These are phyloP conservation scores for Alternaria sp. DNA, from an alignment of 2,329 filamentous ascomycete species.

Conservation along the genomic window DNA sequence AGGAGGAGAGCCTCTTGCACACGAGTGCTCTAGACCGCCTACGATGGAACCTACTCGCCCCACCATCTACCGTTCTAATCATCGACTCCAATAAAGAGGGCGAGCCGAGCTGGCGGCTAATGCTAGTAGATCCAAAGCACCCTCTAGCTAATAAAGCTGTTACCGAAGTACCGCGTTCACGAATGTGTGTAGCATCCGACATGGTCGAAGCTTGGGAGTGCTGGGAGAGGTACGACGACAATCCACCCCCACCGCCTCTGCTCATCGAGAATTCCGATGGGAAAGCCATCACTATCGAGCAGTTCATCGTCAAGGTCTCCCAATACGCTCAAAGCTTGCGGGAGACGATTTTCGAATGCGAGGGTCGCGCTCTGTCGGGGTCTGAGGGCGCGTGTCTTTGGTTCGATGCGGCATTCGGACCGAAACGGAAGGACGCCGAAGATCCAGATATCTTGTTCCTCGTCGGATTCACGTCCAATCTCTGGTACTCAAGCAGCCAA, in stretches of 20 bases:
- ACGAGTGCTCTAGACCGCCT: not conserved
- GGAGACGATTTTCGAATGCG: not conserved
- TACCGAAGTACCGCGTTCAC: not conserved
- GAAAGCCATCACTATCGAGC: not conserved
- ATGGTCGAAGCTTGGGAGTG: not conserved
- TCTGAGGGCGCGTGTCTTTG: not conserved
- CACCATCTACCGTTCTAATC: not conserved
- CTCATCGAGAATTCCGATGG: not conserved
- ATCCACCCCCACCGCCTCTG: not conserved
- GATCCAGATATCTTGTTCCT: not conserved
- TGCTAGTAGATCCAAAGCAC: not conserved
- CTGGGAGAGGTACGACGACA: not conserved
- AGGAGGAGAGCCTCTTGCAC: not conserved
- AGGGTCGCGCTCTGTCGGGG: not conserved
- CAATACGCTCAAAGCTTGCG: not conserved
- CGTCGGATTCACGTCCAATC: not conserved
- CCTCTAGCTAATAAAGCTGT: not conserved
- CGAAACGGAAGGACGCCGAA: not conserved
- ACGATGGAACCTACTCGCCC: not conserved
- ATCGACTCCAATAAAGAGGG: not conserved
- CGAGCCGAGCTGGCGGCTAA: not conserved
- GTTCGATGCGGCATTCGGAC: not conserved
- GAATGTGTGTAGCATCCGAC: not conserved
- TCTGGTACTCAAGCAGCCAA: not conserved
- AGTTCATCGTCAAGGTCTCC: not conserved